Evolutionary conservation across 2,329 filamentous ascomycete species (phyloP).

Genomic region (Knufia petricola): DNA sequence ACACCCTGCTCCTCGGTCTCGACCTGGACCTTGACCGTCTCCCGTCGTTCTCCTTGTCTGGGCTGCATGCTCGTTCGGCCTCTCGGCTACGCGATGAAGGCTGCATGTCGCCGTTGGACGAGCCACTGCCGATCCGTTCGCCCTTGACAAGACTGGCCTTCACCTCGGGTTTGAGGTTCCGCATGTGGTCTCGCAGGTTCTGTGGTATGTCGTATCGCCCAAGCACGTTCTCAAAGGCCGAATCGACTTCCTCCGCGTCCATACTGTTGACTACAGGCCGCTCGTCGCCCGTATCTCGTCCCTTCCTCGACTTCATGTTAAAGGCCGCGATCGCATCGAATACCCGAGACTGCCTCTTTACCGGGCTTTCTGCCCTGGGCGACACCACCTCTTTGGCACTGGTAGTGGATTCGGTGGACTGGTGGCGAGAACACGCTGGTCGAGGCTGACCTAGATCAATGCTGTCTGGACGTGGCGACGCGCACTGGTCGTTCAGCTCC

Average conservation of each 20-base stretch:
- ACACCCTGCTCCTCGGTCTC: constrained; percentile 60
- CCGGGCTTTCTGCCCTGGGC: constrained; percentile 9
- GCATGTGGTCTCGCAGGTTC: constrained; percentile 90
- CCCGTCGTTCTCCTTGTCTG: constrained; percentile 33
- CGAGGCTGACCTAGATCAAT: constrained; percentile 11
- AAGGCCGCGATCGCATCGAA: constrained; percentile 21
- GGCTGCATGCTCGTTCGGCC: constrained; percentile 33
- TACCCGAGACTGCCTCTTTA: constrained; percentile 20
- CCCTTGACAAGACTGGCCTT: constrained; percentile 94
- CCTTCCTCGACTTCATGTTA: constrained; percentile 16
- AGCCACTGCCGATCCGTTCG: constrained; percentile 62
- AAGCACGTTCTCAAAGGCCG: constrained; percentile 37
- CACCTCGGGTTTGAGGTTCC: constrained; percentile 75
- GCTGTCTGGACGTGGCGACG: constrained; percentile 12
- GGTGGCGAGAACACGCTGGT: background rate
- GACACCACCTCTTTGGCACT: background rate
- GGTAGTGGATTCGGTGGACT: background rate
- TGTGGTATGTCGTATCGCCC: constrained; percentile 89
- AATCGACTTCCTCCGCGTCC: constrained; percentile 22
- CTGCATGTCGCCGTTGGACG: constrained; percentile 29
- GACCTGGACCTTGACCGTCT: constrained; percentile 38
- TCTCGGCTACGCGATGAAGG: constrained; percentile 30
- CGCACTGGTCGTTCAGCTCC: constrained; percentile 24
- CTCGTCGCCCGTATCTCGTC: constrained; percentile 2
- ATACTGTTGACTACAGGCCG: constrained; percentile 7